phyloP scores from a whole-genome alignment of 2,329 filamentous ascomycete species.

The Talaromyces sp. region DNA sequence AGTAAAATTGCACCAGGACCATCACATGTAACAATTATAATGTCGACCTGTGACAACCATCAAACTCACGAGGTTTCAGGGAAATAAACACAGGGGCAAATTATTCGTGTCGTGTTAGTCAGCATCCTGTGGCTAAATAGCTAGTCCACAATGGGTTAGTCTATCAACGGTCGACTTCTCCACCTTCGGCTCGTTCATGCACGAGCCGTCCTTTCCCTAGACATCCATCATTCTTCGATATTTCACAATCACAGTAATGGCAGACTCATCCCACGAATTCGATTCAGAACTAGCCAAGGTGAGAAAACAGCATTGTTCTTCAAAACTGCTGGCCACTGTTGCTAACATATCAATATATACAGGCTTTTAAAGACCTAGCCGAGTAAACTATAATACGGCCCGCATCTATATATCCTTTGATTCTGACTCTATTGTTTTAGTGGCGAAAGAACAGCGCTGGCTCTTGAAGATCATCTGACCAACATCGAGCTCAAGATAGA shows the following conservation, averaged over 20 bases:
- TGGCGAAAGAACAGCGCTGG: conserved; percentile 52
- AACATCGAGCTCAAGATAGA: conserved; percentile 51
- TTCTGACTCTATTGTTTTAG: conserved; percentile 21
- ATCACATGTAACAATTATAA: not conserved
- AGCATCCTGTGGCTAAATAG: not conserved
- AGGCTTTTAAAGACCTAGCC: conserved; percentile 29
- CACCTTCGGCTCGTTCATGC: not conserved
- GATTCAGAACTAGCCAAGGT: not conserved
- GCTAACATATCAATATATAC: not conserved
- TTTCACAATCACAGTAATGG: not conserved
- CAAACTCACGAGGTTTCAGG: not conserved
- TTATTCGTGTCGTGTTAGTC: not conserved
- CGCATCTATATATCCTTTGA: not conserved
- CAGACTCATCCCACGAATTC: not conserved
- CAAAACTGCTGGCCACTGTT: not conserved
- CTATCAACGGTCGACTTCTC: too few relatives aligned
- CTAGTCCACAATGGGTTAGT: not conserved
- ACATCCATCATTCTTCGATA: not conserved
- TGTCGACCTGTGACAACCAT: too few relatives aligned
- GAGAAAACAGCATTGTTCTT: not conserved
- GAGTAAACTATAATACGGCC: conserved; percentile 14
- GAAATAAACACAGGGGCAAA: not conserved
- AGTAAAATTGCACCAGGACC: not conserved
- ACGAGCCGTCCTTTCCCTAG: too few relatives aligned
- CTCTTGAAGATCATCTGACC: conserved; percentile 50